Conservation (phyloP, 768 basidiomycete species). For the Macrolepiota fuliginosa region DNA sequence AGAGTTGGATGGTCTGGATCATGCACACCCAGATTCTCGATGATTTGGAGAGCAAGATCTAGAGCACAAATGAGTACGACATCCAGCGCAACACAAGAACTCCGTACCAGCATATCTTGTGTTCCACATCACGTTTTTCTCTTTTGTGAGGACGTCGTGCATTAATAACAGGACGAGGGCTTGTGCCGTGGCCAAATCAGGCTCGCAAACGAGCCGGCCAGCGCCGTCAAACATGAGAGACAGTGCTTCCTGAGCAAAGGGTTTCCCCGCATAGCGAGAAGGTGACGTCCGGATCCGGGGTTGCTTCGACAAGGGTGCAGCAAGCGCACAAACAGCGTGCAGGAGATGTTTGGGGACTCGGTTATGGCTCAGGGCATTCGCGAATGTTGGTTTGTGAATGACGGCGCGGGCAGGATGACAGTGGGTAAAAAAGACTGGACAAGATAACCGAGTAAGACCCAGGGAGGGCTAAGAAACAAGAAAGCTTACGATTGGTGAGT, state of each 20-base stretch:
- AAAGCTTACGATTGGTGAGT: slow-evolving; percentile 64
- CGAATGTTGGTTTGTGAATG: slow-evolving; percentile 78
- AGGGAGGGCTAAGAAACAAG: slow-evolving; percentile 13
- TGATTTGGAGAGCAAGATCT: slow-evolving; percentile 66
- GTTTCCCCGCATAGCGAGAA: slow-evolving; percentile 52
- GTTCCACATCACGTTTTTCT: slow-evolving; percentile 33
- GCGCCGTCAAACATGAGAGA: slow-evolving; percentile 70
- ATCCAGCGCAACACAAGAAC: slow-evolving; percentile 16
- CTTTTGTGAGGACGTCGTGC: slow-evolving; percentile 54
- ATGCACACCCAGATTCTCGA: slow-evolving; percentile 65
- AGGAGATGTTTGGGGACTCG: slow-evolving; percentile 70
- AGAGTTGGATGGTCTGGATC: slow-evolving; percentile 58
- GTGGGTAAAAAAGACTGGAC: slow-evolving; percentile 76
- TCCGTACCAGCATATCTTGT: slow-evolving; percentile 50
- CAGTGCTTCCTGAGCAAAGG: slow-evolving; percentile 59
- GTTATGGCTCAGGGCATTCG: slow-evolving; percentile 61
- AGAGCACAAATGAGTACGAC: slow-evolving; percentile 23
- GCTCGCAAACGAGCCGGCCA: slow-evolving; percentile 59
- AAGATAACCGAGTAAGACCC: slow-evolving; percentile 13
- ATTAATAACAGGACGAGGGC: slow-evolving; percentile 71
- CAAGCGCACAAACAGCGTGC: slow-evolving; percentile 73
- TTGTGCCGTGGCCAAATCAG: slow-evolving; percentile 71
- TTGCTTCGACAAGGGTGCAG: slow-evolving; percentile 72
- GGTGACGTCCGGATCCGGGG: slow-evolving; percentile 56
- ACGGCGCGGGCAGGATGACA: slow-evolving; percentile 75